Percentiles rank a stretch among this genome's conserved stretches.
These are phyloP conservation scores for Styphnolobium japonicum DNA, from an alignment of 306 rosid genomes.

Conservation along the genomic window DNA sequence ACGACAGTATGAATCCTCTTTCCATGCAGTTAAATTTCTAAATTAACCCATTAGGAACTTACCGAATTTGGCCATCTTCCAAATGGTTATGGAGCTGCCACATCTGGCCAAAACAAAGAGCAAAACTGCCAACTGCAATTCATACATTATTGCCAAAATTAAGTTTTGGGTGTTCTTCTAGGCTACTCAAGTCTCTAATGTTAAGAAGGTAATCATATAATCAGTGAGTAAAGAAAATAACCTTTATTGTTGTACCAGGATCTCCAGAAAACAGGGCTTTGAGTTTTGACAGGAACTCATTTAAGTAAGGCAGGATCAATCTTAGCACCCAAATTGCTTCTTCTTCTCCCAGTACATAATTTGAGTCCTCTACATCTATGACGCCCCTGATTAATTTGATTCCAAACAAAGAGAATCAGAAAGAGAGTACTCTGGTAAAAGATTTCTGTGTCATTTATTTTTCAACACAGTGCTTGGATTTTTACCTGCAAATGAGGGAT, in stretches of 20 bases:
- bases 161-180: background rate
- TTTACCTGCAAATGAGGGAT: constrained; percentile 72
- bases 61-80: constrained; percentile 81
- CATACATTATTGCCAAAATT: background rate
- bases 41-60: background rate
- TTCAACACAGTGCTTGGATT: background rate
- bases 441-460: background rate
- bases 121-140: constrained; percentile 73
- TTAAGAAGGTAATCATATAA: background rate
- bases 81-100: constrained; percentile 79
- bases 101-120: constrained; percentile 90
- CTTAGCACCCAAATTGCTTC: constrained; percentile 78
- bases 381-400: constrained; percentile 45
- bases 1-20: background rate
- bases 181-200: background rate
- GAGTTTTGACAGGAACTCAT: constrained; percentile 66
- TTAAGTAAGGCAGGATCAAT: constrained; percentile 71
- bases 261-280: constrained; percentile 88
- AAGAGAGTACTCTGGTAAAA: background rate
- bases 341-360: constrained; percentile 66
- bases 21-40: background rate
- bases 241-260: constrained; percentile 89
- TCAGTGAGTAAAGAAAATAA: background rate
- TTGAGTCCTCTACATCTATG: constrained; percentile 44
- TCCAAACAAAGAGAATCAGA: constrained; percentile 24